Percentiles rank a stretch among this genome's conserved stretches.
phyloP scores from a whole-genome alignment of 2,329 filamentous ascomycete species.

The Colletotrichum scovillei region DNA sequence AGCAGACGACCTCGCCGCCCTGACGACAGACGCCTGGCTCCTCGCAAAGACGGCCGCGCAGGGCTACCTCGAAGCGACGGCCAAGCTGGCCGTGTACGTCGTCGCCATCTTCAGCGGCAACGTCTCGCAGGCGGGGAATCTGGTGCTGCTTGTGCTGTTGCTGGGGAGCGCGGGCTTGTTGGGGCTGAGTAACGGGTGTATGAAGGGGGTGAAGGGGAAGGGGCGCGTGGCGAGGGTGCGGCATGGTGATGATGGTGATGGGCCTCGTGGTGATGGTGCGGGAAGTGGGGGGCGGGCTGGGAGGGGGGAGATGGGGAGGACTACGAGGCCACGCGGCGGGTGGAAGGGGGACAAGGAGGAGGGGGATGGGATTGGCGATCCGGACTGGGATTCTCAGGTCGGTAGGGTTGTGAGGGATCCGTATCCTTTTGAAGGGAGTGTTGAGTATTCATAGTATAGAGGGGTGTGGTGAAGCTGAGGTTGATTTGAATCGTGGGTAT shows the following conservation, averaged over 20 bases:
- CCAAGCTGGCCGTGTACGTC: conserved; percentile 69
- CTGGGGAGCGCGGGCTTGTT: conserved; percentile 64
- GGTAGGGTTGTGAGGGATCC: conserved; percentile 18
- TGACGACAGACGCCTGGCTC: conserved; percentile 69
- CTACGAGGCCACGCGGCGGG: not conserved
- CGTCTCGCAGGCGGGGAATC: conserved; percentile 62
- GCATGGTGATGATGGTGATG: not conserved
- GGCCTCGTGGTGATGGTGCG: not conserved
- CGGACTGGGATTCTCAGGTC: conserved; percentile 18
- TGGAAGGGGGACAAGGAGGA: not conserved
- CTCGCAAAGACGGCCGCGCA: conserved; percentile 61
- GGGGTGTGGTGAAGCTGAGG: not conserved
- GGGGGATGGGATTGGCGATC: not conserved
- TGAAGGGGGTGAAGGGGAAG: conserved; percentile 61
- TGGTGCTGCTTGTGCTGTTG: conserved; percentile 63
- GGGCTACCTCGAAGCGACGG: conserved; percentile 61
- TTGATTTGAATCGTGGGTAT: too few species aligned
- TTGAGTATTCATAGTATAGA: conserved; percentile 1
- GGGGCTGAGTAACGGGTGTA: conserved; percentile 63
- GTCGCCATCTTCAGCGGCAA: conserved; percentile 67
- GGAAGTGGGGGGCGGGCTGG: not conserved
- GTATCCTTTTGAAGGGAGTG: conserved; percentile 20
- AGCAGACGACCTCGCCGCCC: conserved; percentile 67
- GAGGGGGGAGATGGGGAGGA: not conserved
- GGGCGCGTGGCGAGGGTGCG: conserved; percentile 54